Conservation (phyloP, 805 yeast genomes). For the Saturnispora sanitii region DNA sequence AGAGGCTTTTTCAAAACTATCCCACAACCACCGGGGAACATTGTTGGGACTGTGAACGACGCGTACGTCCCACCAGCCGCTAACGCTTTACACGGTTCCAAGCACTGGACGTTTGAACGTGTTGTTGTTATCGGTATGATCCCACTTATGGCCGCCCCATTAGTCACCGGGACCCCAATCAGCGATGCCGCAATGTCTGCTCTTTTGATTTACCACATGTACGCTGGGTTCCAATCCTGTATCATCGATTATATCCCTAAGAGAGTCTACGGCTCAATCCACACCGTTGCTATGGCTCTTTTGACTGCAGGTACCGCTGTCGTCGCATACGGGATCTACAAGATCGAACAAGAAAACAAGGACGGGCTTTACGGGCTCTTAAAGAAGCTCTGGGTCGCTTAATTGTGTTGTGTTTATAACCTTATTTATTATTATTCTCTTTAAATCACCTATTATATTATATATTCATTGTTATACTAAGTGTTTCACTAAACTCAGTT, state of each 20-base stretch:
- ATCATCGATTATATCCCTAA: constrained; percentile 70
- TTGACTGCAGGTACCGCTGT: constrained; percentile 55
- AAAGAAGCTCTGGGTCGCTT: constrained; percentile 28
- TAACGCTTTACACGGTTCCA: constrained; percentile 52
- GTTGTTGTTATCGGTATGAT: constrained; percentile 48
- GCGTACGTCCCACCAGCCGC: constrained; percentile 54
- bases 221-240: constrained; percentile 67
- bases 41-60: constrained; percentile 65
- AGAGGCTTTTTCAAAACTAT: constrained; percentile 23
- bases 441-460: not conserved
- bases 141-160: constrained; percentile 56
- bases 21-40: constrained; percentile 62
- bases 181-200: constrained; percentile 53
- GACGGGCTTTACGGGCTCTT: constrained; percentile 47
- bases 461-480: not conserved
- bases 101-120: constrained; percentile 68
- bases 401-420: not conserved
- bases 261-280: constrained; percentile 62
- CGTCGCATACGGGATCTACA: constrained; percentile 62
- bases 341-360: constrained; percentile 54
- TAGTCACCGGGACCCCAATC: constrained; percentile 43
- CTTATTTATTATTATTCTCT: not conserved
- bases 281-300: constrained; percentile 48
- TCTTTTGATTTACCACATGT: constrained; percentile 50
- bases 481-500: not conserved